Percentiles rank a stretch among this genome's conserved stretches.
Conservation (phyloP, 441 rosid species). For the Populus hybrid region DNA sequence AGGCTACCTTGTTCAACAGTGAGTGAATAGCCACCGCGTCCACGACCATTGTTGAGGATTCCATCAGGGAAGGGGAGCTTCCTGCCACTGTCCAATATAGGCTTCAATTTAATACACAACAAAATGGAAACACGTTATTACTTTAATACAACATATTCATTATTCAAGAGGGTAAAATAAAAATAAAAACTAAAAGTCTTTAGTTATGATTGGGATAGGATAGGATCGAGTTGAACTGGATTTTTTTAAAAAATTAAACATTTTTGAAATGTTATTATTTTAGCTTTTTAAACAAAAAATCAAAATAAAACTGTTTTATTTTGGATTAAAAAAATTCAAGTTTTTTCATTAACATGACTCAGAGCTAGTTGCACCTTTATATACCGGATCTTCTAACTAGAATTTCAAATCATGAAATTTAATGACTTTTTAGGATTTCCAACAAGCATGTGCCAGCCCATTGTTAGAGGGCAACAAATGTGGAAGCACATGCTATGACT, state of each 20-base stretch:
- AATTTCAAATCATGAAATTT: neutral
- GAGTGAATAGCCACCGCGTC: slow-evolving; percentile 56
- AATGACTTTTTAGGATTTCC: neutral
- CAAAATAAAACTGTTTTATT: too few relatives aligned
- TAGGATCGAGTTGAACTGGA: too few relatives aligned
- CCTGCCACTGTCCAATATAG: slow-evolving; percentile 53
- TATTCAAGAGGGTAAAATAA: too few relatives aligned
- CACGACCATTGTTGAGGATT: slow-evolving; percentile 85
- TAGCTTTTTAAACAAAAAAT: too few relatives aligned
- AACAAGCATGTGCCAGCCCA: slow-evolving; percentile 9
- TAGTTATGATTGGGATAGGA: too few relatives aligned
- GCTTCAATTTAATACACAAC: slow-evolving; percentile 46
- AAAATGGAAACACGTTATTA: neutral
- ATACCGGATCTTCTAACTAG: too few relatives aligned
- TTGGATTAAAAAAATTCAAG: too few relatives aligned
- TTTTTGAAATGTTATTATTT: too few relatives aligned
- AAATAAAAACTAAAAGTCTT: too few relatives aligned
- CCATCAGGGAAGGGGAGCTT: slow-evolving; percentile 68
- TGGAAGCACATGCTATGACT: slow-evolving; percentile 11
- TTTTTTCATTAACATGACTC: too few relatives aligned
- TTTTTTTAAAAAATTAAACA: too few relatives aligned
- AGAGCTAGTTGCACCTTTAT: too few relatives aligned
- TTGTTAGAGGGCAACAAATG: neutral
- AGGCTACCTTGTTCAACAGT: slow-evolving; percentile 65
- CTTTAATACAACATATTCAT: neutral